Conservation (phyloP, 2,329 filamentous ascomycete species). For the Eutypa lata region DNA sequence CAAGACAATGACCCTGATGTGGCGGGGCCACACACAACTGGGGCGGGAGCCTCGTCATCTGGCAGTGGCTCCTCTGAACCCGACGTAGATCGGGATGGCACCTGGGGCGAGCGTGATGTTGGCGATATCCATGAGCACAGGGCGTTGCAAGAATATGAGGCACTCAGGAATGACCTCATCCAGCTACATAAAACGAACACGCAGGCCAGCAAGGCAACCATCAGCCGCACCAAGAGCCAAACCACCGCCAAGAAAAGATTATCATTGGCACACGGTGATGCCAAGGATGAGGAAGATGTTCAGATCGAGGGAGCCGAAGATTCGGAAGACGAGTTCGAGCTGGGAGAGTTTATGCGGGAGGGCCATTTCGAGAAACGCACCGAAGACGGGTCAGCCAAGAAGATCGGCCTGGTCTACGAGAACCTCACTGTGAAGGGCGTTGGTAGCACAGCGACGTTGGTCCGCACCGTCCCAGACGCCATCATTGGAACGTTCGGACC, state of each 20-base stretch:
- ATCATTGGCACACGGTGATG: conserved; percentile 1
- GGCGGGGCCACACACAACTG: conserved; percentile 4
- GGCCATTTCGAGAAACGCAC: conserved; percentile 74
- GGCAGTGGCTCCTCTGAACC: conserved; percentile 6
- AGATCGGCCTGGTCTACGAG: conserved; percentile 74
- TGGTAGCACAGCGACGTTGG: conserved; percentile 63
- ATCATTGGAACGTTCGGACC: conserved; percentile 77
- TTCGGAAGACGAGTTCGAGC: conserved; percentile 61
- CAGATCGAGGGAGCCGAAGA: conserved; percentile 38
- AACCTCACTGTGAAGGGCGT: conserved; percentile 72
- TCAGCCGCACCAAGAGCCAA: conserved; percentile 2
- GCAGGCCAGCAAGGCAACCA: conserved; percentile 20
- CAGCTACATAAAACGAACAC: conserved; percentile 33
- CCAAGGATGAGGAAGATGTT: conserved; percentile 31
- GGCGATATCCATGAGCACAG: conserved; percentile 31
- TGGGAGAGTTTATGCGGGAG: conserved; percentile 68
- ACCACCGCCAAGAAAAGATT: conserved; percentile 6
- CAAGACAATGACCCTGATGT: conserved; percentile 17
- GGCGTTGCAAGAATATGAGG: conserved; percentile 34
- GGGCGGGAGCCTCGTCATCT: background rate
- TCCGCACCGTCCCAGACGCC: conserved; percentile 70
- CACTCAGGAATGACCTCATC: conserved; percentile 31
- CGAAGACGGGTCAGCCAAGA: conserved; percentile 66
- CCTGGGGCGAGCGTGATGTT: conserved; percentile 36
- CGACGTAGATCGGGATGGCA: conserved; percentile 20